Percentiles rank a stretch among this genome's conserved stretches.
Evolutionary conservation across 768 basidiomycete species (phyloP).

Genomic region (Mycena epipterygia): DNA sequence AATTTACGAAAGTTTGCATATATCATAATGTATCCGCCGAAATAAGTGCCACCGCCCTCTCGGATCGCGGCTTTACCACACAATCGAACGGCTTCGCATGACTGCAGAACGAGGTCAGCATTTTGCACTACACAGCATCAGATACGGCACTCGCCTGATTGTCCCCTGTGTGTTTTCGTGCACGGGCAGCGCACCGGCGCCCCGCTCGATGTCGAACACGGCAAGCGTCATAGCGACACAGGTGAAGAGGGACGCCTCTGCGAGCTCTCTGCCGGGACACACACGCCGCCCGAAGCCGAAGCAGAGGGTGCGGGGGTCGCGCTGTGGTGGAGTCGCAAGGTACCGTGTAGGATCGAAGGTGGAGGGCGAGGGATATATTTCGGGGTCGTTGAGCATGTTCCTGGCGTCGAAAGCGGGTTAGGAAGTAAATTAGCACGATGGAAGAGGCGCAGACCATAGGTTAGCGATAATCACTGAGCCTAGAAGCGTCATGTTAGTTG

Average conservation of each 20-base stretch:
- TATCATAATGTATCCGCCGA: slow-evolving; percentile 2
- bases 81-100: slow-evolving; percentile 53
- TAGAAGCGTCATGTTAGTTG: not conserved
- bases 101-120: slow-evolving; percentile 30
- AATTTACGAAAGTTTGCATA: too few species aligned
- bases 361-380: slow-evolving; percentile 63
- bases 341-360: slow-evolving; percentile 64
- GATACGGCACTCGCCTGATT: slow-evolving; percentile 53
- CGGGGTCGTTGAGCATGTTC: slow-evolving; percentile 67
- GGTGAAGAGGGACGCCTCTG: slow-evolving; percentile 64
- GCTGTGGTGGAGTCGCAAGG: slow-evolving; percentile 51
- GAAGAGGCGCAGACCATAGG: slow-evolving; percentile 53
- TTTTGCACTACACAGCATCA: not conserved
- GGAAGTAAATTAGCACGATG: not conserved
- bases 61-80: slow-evolving; percentile 48
- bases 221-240: slow-evolving; percentile 60
- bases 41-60: slow-evolving; percentile 47
- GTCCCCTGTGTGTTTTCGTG: slow-evolving; percentile 60
- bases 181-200: slow-evolving; percentile 55
- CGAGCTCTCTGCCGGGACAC: slow-evolving; percentile 65
- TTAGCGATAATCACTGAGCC: slow-evolving; percentile 61
- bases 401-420: slow-evolving; percentile 45
- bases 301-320: slow-evolving; percentile 55
- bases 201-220: slow-evolving; percentile 61
- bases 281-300: slow-evolving; percentile 65